These are phyloP conservation scores for Cutaneotrichosporon daszewskae DNA, from an alignment of 1,284 basidiomycete species.

Conservation along the genomic window DNA sequence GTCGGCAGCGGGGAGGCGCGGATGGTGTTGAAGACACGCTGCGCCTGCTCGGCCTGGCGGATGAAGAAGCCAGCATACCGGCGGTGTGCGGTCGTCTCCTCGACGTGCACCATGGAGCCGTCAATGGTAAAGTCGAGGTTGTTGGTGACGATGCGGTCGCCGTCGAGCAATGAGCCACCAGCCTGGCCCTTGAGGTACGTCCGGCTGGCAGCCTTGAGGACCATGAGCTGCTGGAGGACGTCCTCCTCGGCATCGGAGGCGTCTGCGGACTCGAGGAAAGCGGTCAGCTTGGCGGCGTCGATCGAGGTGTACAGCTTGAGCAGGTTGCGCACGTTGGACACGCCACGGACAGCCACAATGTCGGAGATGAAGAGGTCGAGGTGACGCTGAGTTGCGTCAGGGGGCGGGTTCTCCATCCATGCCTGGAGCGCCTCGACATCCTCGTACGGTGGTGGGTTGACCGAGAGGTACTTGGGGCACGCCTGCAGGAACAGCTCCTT, in stretches of 20 bases:
- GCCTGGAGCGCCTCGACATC: slow-evolving; percentile 62
- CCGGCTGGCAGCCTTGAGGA: slow-evolving; percentile 72
- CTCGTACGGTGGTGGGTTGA: slow-evolving; percentile 89
- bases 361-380: slow-evolving; percentile 72
- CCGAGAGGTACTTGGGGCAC: slow-evolving; percentile 93
- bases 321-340: slow-evolving; percentile 82
- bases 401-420: slow-evolving; percentile 53
- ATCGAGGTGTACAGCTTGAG: slow-evolving; percentile 92
- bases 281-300: slow-evolving; percentile 83
- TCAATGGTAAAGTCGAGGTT: slow-evolving; percentile 95
- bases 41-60: slow-evolving; percentile 83
- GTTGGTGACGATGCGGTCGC: slow-evolving; percentile 79
- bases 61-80: slow-evolving; percentile 97
- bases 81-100: slow-evolving; percentile 84
- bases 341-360: slow-evolving; percentile 67
- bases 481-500: slow-evolving; percentile 92
- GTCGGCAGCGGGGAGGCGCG: slow-evolving; percentile 62
- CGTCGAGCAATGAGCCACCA: slow-evolving; percentile 64
- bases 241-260: slow-evolving; percentile 63
- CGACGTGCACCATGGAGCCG: slow-evolving; percentile 88
- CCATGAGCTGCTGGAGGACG: slow-evolving; percentile 93
- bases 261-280: slow-evolving; percentile 59
- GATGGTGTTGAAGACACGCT: slow-evolving; percentile 73
- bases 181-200: slow-evolving; percentile 60
- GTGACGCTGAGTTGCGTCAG: slow-evolving; percentile 79